Percentiles rank a stretch among this genome's conserved stretches.
phyloP scores from a whole-genome alignment of 192 early-diverging fungal genomes.

The Podila epicladia region DNA sequence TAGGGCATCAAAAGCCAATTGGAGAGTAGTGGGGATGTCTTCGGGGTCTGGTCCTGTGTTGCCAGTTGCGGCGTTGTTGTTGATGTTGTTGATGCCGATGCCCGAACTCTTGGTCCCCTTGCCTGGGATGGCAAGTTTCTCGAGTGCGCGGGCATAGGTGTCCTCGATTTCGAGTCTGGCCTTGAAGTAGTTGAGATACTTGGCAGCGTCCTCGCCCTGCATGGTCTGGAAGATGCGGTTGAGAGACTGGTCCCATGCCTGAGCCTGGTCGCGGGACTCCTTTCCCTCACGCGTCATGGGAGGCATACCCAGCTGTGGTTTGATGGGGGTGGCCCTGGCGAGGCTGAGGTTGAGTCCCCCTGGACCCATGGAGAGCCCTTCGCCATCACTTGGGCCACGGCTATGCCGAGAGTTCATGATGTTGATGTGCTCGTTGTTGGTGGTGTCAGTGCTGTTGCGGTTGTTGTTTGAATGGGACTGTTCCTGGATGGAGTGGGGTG shows the following conservation, averaged over 20 bases:
- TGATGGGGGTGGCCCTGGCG: conserved; percentile 33
- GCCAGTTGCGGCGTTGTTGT: background rate
- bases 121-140: conserved; percentile 20
- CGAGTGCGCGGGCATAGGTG: conserved; percentile 28
- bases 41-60: conserved; percentile 23
- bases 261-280: conserved; percentile 38
- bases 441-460: too few relatives aligned
- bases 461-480: background rate
- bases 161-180: conserved; percentile 42
- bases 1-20: conserved; percentile 29
- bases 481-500: background rate
- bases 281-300: conserved; percentile 37
- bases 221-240: conserved; percentile 48
- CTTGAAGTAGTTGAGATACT: conserved; percentile 39
- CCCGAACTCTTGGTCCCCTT: conserved; percentile 13
- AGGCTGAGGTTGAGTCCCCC: conserved; percentile 13
- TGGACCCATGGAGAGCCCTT: background rate
- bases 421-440: background rate
- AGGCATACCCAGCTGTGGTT: conserved; percentile 38
- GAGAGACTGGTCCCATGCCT: conserved; percentile 33
- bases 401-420: conserved; percentile 35
- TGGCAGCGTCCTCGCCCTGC: conserved; percentile 46
- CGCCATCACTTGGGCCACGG: conserved; percentile 32
- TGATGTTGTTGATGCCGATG: background rate
- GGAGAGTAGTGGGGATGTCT: conserved; percentile 47